Conservation (phyloP, 164 flowering plant species). For the Houttuynia cordata region DNA sequence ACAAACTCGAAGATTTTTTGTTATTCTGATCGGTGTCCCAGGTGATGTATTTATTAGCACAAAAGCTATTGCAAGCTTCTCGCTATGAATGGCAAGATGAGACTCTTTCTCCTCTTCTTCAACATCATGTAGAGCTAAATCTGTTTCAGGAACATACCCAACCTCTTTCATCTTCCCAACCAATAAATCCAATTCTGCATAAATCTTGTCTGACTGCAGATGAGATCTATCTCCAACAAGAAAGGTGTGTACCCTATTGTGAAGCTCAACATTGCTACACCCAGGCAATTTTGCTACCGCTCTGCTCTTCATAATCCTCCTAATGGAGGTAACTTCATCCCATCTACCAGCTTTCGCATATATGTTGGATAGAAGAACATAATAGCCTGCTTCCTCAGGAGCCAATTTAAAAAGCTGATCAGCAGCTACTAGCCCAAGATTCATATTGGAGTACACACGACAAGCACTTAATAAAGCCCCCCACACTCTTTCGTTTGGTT, state of each 20-base stretch:
- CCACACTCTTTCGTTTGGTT: constrained; percentile 15
- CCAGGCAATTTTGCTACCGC: constrained; percentile 10
- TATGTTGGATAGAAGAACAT: constrained; percentile 12
- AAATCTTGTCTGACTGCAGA: constrained; percentile 11
- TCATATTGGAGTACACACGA: constrained; percentile 8
- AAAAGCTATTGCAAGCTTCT: constrained; percentile 12
- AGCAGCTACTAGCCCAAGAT: constrained; percentile 10
- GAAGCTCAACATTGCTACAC: constrained; percentile 13
- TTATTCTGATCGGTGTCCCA: constrained; percentile 9
- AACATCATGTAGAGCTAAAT: constrained; percentile 13
- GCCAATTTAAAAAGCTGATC: constrained; percentile 11
- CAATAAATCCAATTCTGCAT: constrained; percentile 7
- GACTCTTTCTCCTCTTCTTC: constrained; percentile 13
- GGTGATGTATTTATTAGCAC: constrained; percentile 6
- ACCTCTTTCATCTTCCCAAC: constrained; percentile 10
- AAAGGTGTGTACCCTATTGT: constrained; percentile 9
- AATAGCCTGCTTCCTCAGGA: constrained; percentile 13
- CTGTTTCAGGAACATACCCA: constrained; percentile 9
- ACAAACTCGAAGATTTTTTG: constrained; percentile 12
- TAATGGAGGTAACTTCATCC: constrained; percentile 10
- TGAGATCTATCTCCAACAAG: constrained; percentile 15
- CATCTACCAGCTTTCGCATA: constrained; percentile 16
- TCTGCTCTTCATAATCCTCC: constrained; percentile 10
- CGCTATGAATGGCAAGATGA: constrained; percentile 11
- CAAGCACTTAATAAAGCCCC: constrained; percentile 15